These are phyloP conservation scores for Boletus reticulatus DNA, from an alignment of 768 basidiomycete species.

Conservation along the genomic window DNA sequence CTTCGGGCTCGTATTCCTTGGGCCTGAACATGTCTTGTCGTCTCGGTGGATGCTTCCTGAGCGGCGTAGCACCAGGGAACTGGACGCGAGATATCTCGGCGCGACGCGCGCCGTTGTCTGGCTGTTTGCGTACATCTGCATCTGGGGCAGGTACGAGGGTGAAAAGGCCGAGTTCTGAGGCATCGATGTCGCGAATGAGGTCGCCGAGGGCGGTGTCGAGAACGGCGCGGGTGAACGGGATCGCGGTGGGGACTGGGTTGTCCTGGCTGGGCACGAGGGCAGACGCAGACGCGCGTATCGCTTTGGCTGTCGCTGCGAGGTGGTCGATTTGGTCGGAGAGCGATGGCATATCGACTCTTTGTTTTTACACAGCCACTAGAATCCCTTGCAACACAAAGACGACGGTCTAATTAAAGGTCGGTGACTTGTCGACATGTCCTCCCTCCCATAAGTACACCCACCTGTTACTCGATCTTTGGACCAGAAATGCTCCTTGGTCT, in stretches of 20 bases:
- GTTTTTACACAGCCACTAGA: slow-evolving; percentile 20
- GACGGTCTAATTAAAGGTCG: slow-evolving; percentile 16
- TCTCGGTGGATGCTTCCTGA: slow-evolving; percentile 45
- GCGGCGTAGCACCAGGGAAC: slow-evolving; percentile 70
- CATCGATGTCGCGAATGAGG: slow-evolving; percentile 77
- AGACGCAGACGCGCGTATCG: slow-evolving; percentile 47
- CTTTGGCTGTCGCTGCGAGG: slow-evolving; percentile 48
- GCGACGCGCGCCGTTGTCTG: slow-evolving; percentile 27
- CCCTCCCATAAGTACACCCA: not conserved
- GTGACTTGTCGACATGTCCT: slow-evolving; percentile 13
- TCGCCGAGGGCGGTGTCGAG: slow-evolving; percentile 64
- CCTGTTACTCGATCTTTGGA: not conserved
- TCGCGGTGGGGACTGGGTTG: slow-evolving; percentile 5
- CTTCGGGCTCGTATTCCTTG: slow-evolving; percentile 62
- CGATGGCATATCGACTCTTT: slow-evolving; percentile 41
- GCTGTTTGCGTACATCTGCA: slow-evolving; percentile 27
- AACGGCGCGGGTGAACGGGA: slow-evolving; percentile 61
- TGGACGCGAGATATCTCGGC: slow-evolving; percentile 58
- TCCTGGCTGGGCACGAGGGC: slow-evolving; percentile 28
- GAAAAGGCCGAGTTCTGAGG: slow-evolving; percentile 78
- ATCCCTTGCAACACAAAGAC: no score
- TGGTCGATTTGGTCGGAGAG: slow-evolving; percentile 71
- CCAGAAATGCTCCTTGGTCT: slow-evolving; percentile 25
- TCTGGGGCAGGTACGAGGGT: slow-evolving; percentile 46
- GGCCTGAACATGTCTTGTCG: slow-evolving; percentile 35